These are phyloP conservation scores for Petrea volubilis DNA, from an alignment of 257 asterid species.

Conservation along the genomic window DNA sequence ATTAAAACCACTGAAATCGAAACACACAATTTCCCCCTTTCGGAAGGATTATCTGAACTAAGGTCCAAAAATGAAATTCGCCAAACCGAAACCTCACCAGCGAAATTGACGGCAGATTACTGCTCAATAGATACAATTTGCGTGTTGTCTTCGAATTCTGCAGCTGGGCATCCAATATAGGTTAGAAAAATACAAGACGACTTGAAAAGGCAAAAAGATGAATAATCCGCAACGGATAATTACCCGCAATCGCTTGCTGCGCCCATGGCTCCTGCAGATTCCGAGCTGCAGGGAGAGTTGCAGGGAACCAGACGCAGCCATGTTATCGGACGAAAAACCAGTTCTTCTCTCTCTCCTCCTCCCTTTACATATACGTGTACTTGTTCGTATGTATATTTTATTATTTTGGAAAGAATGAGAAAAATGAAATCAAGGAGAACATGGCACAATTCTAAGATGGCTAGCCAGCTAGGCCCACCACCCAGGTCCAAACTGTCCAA, in stretches of 20 bases:
- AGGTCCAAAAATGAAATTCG: constrained; percentile 8
- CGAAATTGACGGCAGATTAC: constrained; percentile 47
- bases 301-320: constrained; percentile 72
- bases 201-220: background rate
- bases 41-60: constrained; percentile 7
- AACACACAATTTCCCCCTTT: constrained; percentile 13
- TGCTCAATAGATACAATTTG: constrained; percentile 34
- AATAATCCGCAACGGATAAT: background rate
- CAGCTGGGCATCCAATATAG: constrained; percentile 23
- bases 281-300: constrained; percentile 66
- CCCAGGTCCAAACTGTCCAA: no score
- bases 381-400: background rate
- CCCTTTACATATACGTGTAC: background rate
- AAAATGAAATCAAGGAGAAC: constrained; percentile 6
- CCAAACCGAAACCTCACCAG: constrained; percentile 42
- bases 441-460: background rate
- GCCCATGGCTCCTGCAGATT: constrained; percentile 54
- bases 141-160: constrained; percentile 48
- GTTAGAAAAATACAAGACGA: background rate
- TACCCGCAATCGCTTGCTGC: constrained; percentile 47
- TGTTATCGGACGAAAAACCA: constrained; percentile 27
- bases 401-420: background rate
- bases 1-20: constrained; percentile 6
- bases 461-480: no score
- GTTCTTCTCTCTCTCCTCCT: constrained; percentile 6